A percentile compares a stretch with the other conserved stretches of the same genome.
Evolutionary conservation across 345 rosid species (phyloP).

Genomic region (Arabidopsis arenosa): DNA sequence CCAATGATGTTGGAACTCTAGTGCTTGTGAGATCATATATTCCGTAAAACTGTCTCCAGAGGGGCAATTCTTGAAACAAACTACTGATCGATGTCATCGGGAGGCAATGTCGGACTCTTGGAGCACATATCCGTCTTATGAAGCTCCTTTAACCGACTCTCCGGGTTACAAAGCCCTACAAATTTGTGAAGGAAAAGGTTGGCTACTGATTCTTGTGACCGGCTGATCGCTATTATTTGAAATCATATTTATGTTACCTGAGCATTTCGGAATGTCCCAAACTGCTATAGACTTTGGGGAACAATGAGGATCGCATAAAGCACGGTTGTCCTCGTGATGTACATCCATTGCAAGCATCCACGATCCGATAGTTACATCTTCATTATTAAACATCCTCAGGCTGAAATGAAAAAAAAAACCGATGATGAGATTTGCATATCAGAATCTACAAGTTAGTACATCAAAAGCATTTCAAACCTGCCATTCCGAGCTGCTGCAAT

Average conservation of each 20-base stretch:
- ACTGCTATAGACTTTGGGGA: slow-evolving; percentile 79
- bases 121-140: slow-evolving; percentile 70
- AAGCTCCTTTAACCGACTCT: slow-evolving; percentile 62
- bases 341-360: slow-evolving; percentile 96
- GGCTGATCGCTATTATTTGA: background rate
- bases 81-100: slow-evolving; percentile 51
- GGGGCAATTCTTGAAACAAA: background rate
- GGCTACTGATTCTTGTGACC: background rate
- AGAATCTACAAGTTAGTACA: background rate
- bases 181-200: background rate
- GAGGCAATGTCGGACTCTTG: slow-evolving; percentile 77
- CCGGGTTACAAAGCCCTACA: slow-evolving; percentile 80
- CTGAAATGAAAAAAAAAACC: slow-evolving; percentile 47
- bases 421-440: slow-evolving; percentile 10
- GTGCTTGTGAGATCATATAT: slow-evolving; percentile 41
- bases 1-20: slow-evolving; percentile 35
- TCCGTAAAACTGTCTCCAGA: slow-evolving; percentile 24
- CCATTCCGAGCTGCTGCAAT: slow-evolving; percentile 68
- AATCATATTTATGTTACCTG: slow-evolving; percentile 53
- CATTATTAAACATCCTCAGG: slow-evolving; percentile 84
- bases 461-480: slow-evolving; percentile 55
- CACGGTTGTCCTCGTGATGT: slow-evolving; percentile 75
- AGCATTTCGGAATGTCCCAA: slow-evolving; percentile 91
- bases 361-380: slow-evolving; percentile 90
- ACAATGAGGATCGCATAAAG: slow-evolving; percentile 79